A percentile compares a stretch with the other conserved stretches of the same genome.
phyloP scores from a whole-genome alignment of 1,284 basidiomycete species.

The Fomitopsis betulina region DNA sequence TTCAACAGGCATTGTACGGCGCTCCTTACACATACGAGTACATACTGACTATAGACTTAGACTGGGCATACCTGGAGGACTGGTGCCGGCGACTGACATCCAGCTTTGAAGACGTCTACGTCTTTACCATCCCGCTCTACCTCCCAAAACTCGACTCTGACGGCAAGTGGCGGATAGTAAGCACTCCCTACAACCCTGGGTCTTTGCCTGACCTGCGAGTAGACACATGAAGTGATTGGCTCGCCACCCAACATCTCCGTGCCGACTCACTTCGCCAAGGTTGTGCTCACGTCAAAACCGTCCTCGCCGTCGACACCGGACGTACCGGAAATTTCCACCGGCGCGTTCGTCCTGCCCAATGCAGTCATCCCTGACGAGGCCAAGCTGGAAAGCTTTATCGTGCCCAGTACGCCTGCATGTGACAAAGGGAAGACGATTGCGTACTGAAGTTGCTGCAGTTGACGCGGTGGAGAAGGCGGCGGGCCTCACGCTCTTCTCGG shows the following conservation, averaged over 20 bases:
- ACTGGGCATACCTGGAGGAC: slow-evolving; percentile 96
- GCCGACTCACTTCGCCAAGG: slow-evolving; percentile 98
- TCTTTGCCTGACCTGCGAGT: background rate
- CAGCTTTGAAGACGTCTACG: slow-evolving; percentile 89
- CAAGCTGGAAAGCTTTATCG: slow-evolving; percentile 74
- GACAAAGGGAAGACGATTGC: background rate
- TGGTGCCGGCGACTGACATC: slow-evolving; percentile 90
- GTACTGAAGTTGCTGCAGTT: slow-evolving; percentile 39
- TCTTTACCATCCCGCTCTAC: slow-evolving; percentile 98
- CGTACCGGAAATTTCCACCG: slow-evolving; percentile 73
- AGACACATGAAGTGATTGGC: slow-evolving; percentile 94
- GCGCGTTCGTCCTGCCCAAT: slow-evolving; percentile 95
- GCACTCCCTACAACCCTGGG: slow-evolving; percentile 27
- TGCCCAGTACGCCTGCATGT: slow-evolving; percentile 55
- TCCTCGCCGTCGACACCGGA: slow-evolving; percentile 70
- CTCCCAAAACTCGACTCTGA: slow-evolving; percentile 81
- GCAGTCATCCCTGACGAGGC: slow-evolving; percentile 83
- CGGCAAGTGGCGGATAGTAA: slow-evolving; percentile 91
- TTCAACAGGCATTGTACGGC: slow-evolving; percentile 93
- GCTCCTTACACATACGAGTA: background rate
- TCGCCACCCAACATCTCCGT: slow-evolving; percentile 87
- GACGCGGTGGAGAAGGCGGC: slow-evolving; percentile 91
- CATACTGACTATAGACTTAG: slow-evolving; percentile 34
- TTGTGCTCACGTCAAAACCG: slow-evolving; percentile 78
- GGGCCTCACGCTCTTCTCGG: slow-evolving; percentile 86